A percentile compares a stretch with the other conserved stretches of the same genome.
Evolutionary conservation across 2,329 filamentous ascomycete genomes (phyloP).

Genomic region (Fusarium chuoi): DNA sequence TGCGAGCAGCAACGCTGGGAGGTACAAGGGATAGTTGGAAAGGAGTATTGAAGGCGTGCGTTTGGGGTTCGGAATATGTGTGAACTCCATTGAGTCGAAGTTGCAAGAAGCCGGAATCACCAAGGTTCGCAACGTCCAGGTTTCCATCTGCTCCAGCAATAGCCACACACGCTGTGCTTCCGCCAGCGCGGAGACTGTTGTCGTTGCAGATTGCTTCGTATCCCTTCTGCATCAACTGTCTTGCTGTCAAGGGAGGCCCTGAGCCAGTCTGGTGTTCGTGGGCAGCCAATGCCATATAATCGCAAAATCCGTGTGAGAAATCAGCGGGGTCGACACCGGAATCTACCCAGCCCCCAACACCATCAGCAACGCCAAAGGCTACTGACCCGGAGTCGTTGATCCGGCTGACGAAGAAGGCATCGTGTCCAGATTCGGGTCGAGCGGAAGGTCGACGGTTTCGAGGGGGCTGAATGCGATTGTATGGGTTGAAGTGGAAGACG

Average conservation of each 20-base stretch:
- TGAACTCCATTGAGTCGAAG: conserved; percentile 87
- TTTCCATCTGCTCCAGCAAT: conserved; percentile 77
- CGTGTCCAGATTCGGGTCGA: conserved; percentile 85
- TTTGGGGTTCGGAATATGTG: conserved; percentile 85
- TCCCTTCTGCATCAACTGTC: conserved; percentile 80
- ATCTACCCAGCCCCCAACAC: conserved; percentile 94
- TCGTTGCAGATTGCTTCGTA: conserved; percentile 86
- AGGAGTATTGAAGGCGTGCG: conserved; percentile 97
- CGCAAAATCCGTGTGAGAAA: conserved; percentile 93
- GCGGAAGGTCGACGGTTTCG: conserved; percentile 48
- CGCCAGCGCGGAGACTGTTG: conserved; percentile 78
- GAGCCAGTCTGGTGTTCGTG: conserved; percentile 61
- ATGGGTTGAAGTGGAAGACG: conserved; percentile 77
- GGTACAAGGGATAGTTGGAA: conserved; percentile 94
- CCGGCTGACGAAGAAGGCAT: conserved; percentile 92
- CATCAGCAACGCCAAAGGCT: conserved; percentile 91
- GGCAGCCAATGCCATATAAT: conserved; percentile 87
- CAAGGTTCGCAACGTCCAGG: conserved; percentile 91
- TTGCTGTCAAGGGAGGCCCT: conserved; percentile 64
- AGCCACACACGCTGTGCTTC: conserved; percentile 92
- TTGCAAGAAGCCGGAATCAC: conserved; percentile 93
- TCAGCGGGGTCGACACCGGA: conserved; percentile 93
- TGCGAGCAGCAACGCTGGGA: conserved; percentile 79
- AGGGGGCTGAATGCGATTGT: conserved; percentile 66
- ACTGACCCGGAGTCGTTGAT: conserved; percentile 78